A percentile compares a stretch with the other conserved stretches of the same genome.
Evolutionary conservation across 441 rosid species (phyloP).

Genomic region (Cnidoscolus chayamansa): DNA sequence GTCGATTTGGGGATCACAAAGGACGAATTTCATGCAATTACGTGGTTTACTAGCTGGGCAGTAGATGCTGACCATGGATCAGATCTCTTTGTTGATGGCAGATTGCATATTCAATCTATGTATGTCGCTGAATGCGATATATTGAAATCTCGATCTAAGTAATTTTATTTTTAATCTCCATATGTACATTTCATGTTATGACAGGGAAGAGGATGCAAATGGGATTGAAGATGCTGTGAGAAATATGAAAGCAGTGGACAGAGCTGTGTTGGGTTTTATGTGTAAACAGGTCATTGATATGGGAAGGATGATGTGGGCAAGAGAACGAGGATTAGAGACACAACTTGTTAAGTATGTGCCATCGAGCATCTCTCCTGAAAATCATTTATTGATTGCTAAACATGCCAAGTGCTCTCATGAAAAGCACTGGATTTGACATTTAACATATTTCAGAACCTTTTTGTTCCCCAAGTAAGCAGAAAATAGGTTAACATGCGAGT

Average conservation of each 20-base stretch:
- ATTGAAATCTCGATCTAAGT: background rate
- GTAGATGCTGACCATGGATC: slow-evolving; percentile 86
- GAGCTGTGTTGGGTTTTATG: slow-evolving; percentile 76
- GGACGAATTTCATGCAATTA: slow-evolving; percentile 68
- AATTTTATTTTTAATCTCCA: background rate
- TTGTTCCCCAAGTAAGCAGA: background rate
- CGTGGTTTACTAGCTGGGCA: slow-evolving; percentile 96
- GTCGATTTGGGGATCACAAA: slow-evolving; percentile 44
- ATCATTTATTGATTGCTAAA: slow-evolving; percentile 60
- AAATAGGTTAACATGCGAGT: background rate
- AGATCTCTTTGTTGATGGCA: slow-evolving; percentile 44
- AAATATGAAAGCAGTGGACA: slow-evolving; percentile 58
- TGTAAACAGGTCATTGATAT: slow-evolving; percentile 81
- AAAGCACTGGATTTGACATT: background rate
- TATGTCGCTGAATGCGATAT: slow-evolving; percentile 16
- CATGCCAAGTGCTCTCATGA: slow-evolving; percentile 1
- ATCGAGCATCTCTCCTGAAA: slow-evolving; percentile 68
- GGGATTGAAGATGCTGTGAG: slow-evolving; percentile 54
- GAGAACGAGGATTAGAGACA: slow-evolving; percentile 45
- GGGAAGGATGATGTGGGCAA: slow-evolving; percentile 74
- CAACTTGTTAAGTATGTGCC: slow-evolving; percentile 69
- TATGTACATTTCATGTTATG: slow-evolving; percentile 6
- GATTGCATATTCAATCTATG: slow-evolving; percentile 32
- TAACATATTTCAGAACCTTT: background rate
- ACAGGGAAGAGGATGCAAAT: slow-evolving; percentile 39